Percentiles rank a stretch among this genome's conserved stretches.
These are phyloP conservation scores for Camellia sinensis DNA, from an alignment of 148 eudicot species.

Conservation along the genomic window DNA sequence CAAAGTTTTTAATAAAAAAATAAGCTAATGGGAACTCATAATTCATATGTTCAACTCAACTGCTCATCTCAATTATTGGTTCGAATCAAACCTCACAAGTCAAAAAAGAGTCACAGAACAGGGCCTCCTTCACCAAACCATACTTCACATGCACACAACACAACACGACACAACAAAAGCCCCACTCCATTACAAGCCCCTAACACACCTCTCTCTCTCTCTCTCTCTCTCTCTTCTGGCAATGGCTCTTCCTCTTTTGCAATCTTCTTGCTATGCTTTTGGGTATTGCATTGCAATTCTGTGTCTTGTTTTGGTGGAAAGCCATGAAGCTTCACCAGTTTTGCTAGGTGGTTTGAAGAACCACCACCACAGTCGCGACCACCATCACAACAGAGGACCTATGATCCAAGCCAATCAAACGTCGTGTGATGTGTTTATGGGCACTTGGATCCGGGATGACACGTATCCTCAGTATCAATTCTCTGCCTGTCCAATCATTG, in stretches of 20 bases:
- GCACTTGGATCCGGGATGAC: slow-evolving; percentile 71
- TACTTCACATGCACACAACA: not conserved
- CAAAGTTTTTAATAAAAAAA: no score
- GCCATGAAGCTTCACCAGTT: not conserved
- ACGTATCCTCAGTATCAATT: slow-evolving; percentile 63
- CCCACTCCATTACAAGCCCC: not conserved
- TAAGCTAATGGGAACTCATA: no score
- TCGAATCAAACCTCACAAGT: not conserved
- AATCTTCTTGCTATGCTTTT: not conserved
- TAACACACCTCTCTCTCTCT: no score
- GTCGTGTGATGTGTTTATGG: slow-evolving; percentile 61
- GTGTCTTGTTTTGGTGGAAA: not conserved
- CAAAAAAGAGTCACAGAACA: not conserved
- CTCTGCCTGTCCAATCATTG: slow-evolving; percentile 61
- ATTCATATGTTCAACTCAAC: no score
- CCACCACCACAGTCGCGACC: slow-evolving; percentile 9
- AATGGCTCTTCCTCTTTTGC: not conserved
- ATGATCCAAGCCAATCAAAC: slow-evolving; percentile 41
- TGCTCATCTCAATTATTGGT: no score
- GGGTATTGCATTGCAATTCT: not conserved
- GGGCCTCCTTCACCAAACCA: not conserved
- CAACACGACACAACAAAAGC: not conserved
- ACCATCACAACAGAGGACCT: slow-evolving; percentile 35
- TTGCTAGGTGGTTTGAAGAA: slow-evolving; percentile 3
- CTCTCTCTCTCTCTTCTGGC: not conserved